Conservation (phyloP, 805 yeast species). For the Saccharomyces mikatae region DNA sequence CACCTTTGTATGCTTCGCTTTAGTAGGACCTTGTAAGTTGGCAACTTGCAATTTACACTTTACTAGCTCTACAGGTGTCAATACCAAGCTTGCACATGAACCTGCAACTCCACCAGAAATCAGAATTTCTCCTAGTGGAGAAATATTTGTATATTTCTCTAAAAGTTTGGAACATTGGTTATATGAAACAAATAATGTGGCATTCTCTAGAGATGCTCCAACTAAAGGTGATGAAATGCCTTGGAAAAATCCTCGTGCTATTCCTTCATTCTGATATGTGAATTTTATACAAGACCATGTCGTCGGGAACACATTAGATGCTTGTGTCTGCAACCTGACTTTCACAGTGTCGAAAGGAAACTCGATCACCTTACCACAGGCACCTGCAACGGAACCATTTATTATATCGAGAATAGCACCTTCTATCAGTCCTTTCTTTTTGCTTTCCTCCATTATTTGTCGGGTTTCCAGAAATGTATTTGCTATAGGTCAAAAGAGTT, state of each 20-base stretch:
- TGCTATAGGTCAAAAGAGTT: neutral
- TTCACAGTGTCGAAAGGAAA: conserved; percentile 91
- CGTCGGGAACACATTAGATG: conserved; percentile 46
- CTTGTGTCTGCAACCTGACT: conserved; percentile 77
- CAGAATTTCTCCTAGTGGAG: conserved; percentile 40
- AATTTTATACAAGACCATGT: conserved; percentile 58
- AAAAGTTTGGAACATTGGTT: conserved; percentile 38
- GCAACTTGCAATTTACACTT: conserved; percentile 82
- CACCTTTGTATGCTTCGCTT: conserved; percentile 27
- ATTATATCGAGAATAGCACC: conserved; percentile 30
- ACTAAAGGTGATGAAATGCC: conserved; percentile 73
- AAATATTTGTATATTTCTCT: conserved; percentile 20
- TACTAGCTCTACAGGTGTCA: conserved; percentile 87
- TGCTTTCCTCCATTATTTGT: neutral
- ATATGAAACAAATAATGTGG: conserved; percentile 66
- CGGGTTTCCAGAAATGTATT: neutral
- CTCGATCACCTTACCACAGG: conserved; percentile 75
- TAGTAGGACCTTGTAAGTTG: conserved; percentile 23
- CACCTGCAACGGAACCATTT: conserved; percentile 53
- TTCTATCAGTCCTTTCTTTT: conserved; percentile 5
- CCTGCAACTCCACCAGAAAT: conserved; percentile 79
- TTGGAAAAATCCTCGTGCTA: conserved; percentile 62
- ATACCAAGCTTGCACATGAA: conserved; percentile 65
- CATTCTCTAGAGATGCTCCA: conserved; percentile 88
- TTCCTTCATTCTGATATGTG: conserved; percentile 63